Evolutionary conservation across 2,329 filamentous ascomycete genomes (phyloP).

Genomic region (Aspergillus phoenicis): DNA sequence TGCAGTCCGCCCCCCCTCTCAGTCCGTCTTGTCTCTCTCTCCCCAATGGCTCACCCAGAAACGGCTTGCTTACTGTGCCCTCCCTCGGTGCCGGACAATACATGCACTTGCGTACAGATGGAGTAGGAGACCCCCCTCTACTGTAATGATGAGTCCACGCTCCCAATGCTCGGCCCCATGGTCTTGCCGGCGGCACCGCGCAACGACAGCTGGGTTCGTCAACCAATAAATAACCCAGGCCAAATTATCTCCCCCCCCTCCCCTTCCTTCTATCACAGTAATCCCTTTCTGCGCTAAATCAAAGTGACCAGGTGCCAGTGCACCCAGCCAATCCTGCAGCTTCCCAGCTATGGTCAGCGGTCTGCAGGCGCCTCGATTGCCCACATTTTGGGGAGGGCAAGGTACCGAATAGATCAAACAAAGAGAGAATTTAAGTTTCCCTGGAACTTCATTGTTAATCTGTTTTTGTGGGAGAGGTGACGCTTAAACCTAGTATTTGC

Average conservation of each 20-base stretch:
- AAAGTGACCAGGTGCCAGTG: constrained; percentile 15
- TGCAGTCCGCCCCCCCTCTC: constrained; percentile 18
- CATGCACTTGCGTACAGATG: constrained; percentile 24
- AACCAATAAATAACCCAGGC: constrained; percentile 11
- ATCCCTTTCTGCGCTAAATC: constrained; percentile 12
- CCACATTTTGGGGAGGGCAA: neutral
- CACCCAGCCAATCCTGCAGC: constrained; percentile 23
- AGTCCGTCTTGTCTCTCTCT: neutral
- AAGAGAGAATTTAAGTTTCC: neutral
- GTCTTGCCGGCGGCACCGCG: constrained; percentile 9
- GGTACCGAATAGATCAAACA: neutral
- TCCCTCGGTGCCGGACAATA: constrained; percentile 19
- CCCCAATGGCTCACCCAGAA: constrained; percentile 11
- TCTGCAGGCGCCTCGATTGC: constrained; percentile 17
- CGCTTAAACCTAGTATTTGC: neutral
- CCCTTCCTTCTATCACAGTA: constrained; percentile 2
- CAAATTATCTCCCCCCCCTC: neutral
- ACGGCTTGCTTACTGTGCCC: constrained; percentile 12
- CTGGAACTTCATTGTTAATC: constrained; percentile 1
- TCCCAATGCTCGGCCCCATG: constrained; percentile 13
- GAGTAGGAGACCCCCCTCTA: constrained; percentile 21
- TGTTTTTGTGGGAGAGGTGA: neutral
- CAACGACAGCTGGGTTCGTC: constrained; percentile 17
- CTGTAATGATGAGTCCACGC: constrained; percentile 10
- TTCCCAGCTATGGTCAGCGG: constrained; percentile 18